Conservation (phyloP, 805 yeast species). For the Cyberlindnera amylophila region DNA sequence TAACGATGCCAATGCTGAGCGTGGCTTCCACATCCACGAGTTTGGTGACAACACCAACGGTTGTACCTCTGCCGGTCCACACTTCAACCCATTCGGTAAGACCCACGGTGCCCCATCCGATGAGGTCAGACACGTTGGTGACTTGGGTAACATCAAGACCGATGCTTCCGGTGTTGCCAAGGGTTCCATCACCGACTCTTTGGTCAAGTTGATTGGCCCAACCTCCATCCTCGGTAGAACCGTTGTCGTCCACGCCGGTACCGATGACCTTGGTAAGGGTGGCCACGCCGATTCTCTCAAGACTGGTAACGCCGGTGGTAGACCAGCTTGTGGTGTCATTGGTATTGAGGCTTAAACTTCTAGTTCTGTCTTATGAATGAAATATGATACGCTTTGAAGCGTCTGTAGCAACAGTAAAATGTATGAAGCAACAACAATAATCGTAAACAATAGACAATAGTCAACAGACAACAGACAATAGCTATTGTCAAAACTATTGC, state of each 20-base stretch:
- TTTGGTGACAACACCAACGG: conserved; percentile 99
- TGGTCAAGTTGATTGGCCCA: conserved; percentile 80
- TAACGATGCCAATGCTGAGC: conserved; percentile 78
- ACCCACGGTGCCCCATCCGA: conserved; percentile 92
- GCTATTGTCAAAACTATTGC: no score
- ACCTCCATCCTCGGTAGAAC: conserved; percentile 92
- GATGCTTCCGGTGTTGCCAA: conserved; percentile 87
- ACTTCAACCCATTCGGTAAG: conserved; percentile 87
- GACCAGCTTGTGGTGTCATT: conserved; percentile 98
- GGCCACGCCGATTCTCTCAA: conserved; percentile 86
- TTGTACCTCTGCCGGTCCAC: conserved; percentile 98
- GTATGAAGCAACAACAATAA: no score
- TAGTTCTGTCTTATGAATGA: neutral
- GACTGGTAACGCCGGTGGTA: conserved; percentile 97
- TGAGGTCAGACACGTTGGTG: conserved; percentile 85
- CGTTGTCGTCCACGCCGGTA: conserved; percentile 89
- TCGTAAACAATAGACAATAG: no score
- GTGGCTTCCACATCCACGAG: conserved; percentile 98
- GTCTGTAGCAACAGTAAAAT: no score
- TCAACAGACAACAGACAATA: no score
- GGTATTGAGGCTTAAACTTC: conserved; percentile 39
- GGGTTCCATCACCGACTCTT: conserved; percentile 76
- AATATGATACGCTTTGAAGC: no score
- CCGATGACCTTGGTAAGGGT: conserved; percentile 93
- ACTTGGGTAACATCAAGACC: conserved; percentile 89